Conservation (phyloP, 78 protist genomes). For the Dictyostelium capitatum region DNA sequence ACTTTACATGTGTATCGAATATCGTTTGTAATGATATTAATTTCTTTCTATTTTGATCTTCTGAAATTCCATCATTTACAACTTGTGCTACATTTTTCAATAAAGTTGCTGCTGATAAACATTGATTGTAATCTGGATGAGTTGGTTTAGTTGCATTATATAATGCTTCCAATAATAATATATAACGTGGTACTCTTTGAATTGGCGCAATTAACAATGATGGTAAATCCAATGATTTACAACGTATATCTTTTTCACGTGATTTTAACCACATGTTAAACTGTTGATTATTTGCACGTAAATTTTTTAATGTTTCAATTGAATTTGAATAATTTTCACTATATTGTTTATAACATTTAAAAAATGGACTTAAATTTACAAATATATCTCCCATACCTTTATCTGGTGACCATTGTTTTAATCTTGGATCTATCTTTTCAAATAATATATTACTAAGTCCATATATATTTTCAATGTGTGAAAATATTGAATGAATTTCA, state of each 20-base stretch:
- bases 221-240: slow-evolving; percentile 52
- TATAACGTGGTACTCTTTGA: slow-evolving; percentile 67
- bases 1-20: slow-evolving; percentile 33
- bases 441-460: slow-evolving; percentile 35
- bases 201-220: slow-evolving; percentile 70
- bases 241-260: slow-evolving; percentile 58
- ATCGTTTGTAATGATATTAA: slow-evolving; percentile 22
- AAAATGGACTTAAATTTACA: slow-evolving; percentile 45
- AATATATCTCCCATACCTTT: slow-evolving; percentile 45
- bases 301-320: slow-evolving; percentile 32
- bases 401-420: slow-evolving; percentile 1
- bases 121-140: slow-evolving; percentile 41
- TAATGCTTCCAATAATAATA: slow-evolving; percentile 53
- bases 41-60: slow-evolving; percentile 59
- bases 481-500: slow-evolving; percentile 56
- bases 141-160: neutral
- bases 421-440: slow-evolving; percentile 40
- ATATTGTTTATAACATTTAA: slow-evolving; percentile 60
- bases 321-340: slow-evolving; percentile 45
- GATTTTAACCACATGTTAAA: slow-evolving; percentile 32
- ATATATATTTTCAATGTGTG: slow-evolving; percentile 65
- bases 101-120: slow-evolving; percentile 9
- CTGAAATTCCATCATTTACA: slow-evolving; percentile 73
- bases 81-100: slow-evolving; percentile 53
- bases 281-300: neutral